Percentiles rank a stretch among this genome's conserved stretches.
phyloP scores from a whole-genome alignment of 306 rosid genomes.

The Dryas octopetala region DNA sequence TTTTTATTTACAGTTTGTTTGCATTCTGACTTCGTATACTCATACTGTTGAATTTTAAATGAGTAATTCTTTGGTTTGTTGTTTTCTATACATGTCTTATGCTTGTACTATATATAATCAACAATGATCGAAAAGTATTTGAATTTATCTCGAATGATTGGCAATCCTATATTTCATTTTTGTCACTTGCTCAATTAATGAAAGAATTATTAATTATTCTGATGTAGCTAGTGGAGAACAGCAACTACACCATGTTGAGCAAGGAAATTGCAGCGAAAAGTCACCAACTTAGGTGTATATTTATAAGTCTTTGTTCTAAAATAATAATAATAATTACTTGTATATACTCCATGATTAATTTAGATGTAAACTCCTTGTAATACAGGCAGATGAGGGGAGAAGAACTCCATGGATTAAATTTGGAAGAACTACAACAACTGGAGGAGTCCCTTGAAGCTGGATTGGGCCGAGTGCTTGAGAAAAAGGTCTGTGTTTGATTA shows the following conservation, averaged over 20 bases:
- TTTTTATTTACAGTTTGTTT: background rate
- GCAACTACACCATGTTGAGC: constrained; percentile 57
- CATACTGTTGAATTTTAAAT: background rate
- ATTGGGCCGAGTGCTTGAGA: constrained; percentile 64
- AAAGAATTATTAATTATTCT: constrained; percentile 6
- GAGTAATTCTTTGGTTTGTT: background rate
- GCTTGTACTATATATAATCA: too few relatives aligned
- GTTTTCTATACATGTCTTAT: background rate
- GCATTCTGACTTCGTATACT: background rate
- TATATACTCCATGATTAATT: background rate
- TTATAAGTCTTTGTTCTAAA: background rate
- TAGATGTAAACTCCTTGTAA: background rate
- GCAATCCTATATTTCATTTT: background rate
- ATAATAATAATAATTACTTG: background rate
- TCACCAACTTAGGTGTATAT: constrained; percentile 61
- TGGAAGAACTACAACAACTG: constrained; percentile 68
- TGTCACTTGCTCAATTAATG: background rate
- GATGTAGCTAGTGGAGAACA: constrained; percentile 78
- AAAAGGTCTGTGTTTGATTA: constrained; percentile 43
- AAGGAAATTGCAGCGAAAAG: constrained; percentile 75
- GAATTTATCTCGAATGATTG: background rate
- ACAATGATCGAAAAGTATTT: background rate
- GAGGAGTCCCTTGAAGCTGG: constrained; percentile 85
- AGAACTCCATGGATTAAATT: constrained; percentile 69
- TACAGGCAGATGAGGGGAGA: constrained; percentile 94